Percentiles rank a stretch among this genome's conserved stretches.
Evolutionary conservation across 108 stramenopile genomes (phyloP).

Genomic region (Skeletonema marinoi): DNA sequence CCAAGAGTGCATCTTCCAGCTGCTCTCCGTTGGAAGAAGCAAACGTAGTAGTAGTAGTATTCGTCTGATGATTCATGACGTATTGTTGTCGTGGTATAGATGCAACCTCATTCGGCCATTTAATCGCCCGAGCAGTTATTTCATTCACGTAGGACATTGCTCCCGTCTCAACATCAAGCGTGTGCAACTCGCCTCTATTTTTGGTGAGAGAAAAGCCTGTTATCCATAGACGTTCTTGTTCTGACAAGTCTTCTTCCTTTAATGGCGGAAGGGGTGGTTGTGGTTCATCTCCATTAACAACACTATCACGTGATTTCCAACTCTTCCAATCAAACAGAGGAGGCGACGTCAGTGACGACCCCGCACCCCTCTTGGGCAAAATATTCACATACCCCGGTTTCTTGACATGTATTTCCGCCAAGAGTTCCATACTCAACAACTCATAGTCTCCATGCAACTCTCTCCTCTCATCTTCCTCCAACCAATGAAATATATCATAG

Average conservation of each 20-base stretch:
- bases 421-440: constrained; percentile 67
- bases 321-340: constrained; percentile 40
- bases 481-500: constrained; percentile 78
- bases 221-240: constrained; percentile 74
- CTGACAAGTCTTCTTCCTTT: neutral
- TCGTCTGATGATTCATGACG: neutral
- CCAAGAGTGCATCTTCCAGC: constrained; percentile 76
- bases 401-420: constrained; percentile 73
- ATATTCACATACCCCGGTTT: constrained; percentile 83
- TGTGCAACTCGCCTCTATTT: constrained; percentile 63
- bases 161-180: constrained; percentile 65
- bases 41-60: neutral
- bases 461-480: constrained; percentile 60
- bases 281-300: neutral
- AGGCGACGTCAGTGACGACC: constrained; percentile 40
- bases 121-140: constrained; percentile 57
- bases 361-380: constrained; percentile 54
- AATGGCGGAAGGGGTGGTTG: neutral
- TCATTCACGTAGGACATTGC: constrained; percentile 59
- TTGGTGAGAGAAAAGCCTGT: constrained; percentile 83
- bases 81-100: constrained; percentile 59
- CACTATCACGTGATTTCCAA: constrained; percentile 26
- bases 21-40: constrained; percentile 5
- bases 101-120: constrained; percentile 93
- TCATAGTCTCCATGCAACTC: constrained; percentile 63